phyloP scores from a whole-genome alignment of 1,284 basidiomycete species.

The Ceratorhiza oryzae-sativae region DNA sequence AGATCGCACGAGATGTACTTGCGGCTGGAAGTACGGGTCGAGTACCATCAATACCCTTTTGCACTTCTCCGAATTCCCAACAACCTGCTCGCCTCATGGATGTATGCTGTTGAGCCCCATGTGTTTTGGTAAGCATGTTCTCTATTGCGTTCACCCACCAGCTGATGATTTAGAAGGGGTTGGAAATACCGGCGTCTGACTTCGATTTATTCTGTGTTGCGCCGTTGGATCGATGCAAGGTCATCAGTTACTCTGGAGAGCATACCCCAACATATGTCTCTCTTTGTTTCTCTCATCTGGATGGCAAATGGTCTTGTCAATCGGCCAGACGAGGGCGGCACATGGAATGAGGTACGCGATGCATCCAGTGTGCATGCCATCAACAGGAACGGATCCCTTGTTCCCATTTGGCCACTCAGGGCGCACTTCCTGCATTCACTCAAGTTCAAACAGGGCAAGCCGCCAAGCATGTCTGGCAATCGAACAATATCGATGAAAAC shows the following conservation, averaged over 20 bases:
- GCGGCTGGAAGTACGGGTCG: constrained; percentile 7
- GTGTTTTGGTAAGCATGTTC: constrained; percentile 9
- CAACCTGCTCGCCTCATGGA: not conserved
- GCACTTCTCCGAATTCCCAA: constrained; percentile 1
- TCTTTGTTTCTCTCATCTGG: not conserved
- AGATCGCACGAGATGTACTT: not conserved
- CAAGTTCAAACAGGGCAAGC: not conserved
- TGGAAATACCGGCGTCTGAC: not conserved
- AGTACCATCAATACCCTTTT: not conserved
- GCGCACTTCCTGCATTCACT: constrained; percentile 1
- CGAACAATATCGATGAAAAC: not conserved
- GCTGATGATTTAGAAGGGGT: not conserved
- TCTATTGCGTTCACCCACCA: not conserved
- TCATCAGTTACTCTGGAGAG: not conserved
- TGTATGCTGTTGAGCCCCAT: not conserved
- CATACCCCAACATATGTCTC: not conserved
- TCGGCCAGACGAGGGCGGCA: not conserved
- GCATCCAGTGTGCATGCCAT: not conserved
- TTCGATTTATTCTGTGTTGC: not conserved
- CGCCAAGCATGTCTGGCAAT: not conserved
- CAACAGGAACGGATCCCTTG: not conserved
- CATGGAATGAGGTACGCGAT: constrained; percentile 17
- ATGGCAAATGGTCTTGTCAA: constrained; percentile 17
- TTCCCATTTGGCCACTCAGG: constrained; percentile 7
- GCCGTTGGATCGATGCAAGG: not conserved